Evolutionary conservation across 2,329 filamentous ascomycete species (phyloP), one percentile per base, ranked within the genome.

Genomic region (Fusarium praegraminearum): DNA sequence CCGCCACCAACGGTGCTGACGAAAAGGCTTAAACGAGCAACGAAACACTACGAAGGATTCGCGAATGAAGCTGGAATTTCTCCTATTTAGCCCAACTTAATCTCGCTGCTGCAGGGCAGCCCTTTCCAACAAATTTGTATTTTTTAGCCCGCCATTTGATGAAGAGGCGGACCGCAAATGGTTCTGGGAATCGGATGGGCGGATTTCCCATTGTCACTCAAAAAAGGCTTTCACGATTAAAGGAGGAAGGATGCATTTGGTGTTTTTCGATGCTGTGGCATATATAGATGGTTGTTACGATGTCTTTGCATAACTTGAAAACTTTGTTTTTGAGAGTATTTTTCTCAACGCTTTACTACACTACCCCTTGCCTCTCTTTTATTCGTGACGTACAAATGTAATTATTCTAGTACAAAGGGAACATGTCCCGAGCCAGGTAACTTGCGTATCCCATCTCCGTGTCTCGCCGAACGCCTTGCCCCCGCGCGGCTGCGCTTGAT

Each of bases 1-100:
- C 71, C 26, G 56, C 62, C 62, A 56, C 64, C 41, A 75, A 75
- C 24, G 73, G 73, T 16, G 55, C 58, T 13, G 62, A 74, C 18
- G 65, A 62, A 38, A 60, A 61, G 50, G 64, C 53, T 20, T 70
- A 50, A 60, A 60, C 18, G 67, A 60, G 38, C 18, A 54, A 55
- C 36, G 18, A 59, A 67, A 41, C 45, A 45, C 18, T 46, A 64
- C n/a, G 61, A 46, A 46, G 38, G 50, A 58, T 32, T 43, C 44
- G 43, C 50, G 44, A 53, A 53, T 7, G 40, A 53, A 50, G 63
- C 45, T 62, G 43, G 33, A 47, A 38, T 63, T 68, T 46, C 40
- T 43, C 36, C 54, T 46, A 63, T 59, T 59, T 47, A 57, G 62
- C 67, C 58, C 67, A 57, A 57, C 45, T 61, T 70, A 69, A 70